Percentiles rank a stretch among this genome's conserved stretches.
Evolutionary conservation across 2,329 filamentous ascomycete species (phyloP).

Genomic region (Penicillium corylophilum): DNA sequence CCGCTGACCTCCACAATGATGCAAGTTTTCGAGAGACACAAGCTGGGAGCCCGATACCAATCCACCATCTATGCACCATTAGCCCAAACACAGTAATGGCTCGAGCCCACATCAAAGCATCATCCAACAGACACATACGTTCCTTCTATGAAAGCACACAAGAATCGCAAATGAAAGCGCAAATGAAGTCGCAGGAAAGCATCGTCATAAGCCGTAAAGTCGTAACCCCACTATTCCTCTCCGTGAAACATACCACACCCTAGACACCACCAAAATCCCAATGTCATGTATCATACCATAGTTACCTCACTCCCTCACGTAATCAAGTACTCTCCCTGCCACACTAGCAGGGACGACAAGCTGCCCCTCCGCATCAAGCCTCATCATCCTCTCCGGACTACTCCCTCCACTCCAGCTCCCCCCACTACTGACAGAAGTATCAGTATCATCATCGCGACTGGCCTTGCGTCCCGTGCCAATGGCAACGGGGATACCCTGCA

Average conservation of each 20-base stretch:
- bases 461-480: slow-evolving; percentile 60
- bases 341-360: neutral
- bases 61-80: neutral
- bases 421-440: slow-evolving; percentile 48
- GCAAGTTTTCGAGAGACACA: neutral
- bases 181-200: too few relatives aligned
- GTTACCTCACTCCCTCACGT: neutral
- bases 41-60: neutral
- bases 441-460: slow-evolving; percentile 50
- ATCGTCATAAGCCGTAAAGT: slow-evolving; percentile 29
- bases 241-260: neutral
- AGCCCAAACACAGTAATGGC: neutral
- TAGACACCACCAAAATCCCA: neutral
- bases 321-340: slow-evolving; percentile 4
- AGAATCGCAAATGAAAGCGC: neutral
- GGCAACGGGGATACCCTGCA: slow-evolving; percentile 63
- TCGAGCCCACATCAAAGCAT: neutral
- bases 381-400: slow-evolving; percentile 43
- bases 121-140: neutral
- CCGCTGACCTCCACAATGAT: neutral
- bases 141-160: neutral
- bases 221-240: slow-evolving; percentile 10
- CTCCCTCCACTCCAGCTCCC: slow-evolving; percentile 55
- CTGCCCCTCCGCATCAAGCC: neutral
- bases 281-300: too few relatives aligned